A percentile compares a stretch with the other conserved stretches of the same genome.
Conservation (phyloP, 1,139 yeast genomes). For the Yamadazyma membranifaciens region DNA sequence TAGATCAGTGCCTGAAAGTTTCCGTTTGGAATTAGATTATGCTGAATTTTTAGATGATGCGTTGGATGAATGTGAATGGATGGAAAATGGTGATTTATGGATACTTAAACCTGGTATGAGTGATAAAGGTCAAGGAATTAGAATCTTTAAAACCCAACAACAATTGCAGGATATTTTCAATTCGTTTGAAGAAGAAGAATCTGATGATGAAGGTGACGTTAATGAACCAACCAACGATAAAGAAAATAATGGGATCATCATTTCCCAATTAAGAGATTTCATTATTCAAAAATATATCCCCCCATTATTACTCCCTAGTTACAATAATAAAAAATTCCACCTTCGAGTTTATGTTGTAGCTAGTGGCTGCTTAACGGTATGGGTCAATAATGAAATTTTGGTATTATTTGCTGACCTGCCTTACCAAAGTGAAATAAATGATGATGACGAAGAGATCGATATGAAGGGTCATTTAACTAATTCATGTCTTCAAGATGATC, state of each 20-base stretch:
- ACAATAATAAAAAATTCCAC: slow-evolving; percentile 79
- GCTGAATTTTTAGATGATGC: slow-evolving; percentile 96
- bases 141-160: slow-evolving; percentile 72
- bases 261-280: slow-evolving; percentile 87
- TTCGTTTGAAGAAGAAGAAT: slow-evolving; percentile 66
- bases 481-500: slow-evolving; percentile 73
- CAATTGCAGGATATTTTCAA: slow-evolving; percentile 83
- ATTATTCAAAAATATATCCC: slow-evolving; percentile 76
- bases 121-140: slow-evolving; percentile 93
- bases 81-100: slow-evolving; percentile 76
- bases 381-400: slow-evolving; percentile 74
- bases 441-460: slow-evolving; percentile 29
- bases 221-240: slow-evolving; percentile 24
- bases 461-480: slow-evolving; percentile 83
- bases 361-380: slow-evolving; percentile 70
- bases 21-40: slow-evolving; percentile 84
- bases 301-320: slow-evolving; percentile 64
- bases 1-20: slow-evolving; percentile 69
- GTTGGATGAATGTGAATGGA: slow-evolving; percentile 83
- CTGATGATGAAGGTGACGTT: slow-evolving; percentile 53
- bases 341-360: slow-evolving; percentile 83
- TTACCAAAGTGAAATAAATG: slow-evolving; percentile 28
- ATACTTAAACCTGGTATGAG: slow-evolving; percentile 96
- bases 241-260: slow-evolving; percentile 59
- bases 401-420: slow-evolving; percentile 70